Percentiles rank a stretch among this genome's conserved stretches.
Evolutionary conservation across 495 filamentous ascomycete species (phyloP).

Genomic region (Mycothermus thermophilus): DNA sequence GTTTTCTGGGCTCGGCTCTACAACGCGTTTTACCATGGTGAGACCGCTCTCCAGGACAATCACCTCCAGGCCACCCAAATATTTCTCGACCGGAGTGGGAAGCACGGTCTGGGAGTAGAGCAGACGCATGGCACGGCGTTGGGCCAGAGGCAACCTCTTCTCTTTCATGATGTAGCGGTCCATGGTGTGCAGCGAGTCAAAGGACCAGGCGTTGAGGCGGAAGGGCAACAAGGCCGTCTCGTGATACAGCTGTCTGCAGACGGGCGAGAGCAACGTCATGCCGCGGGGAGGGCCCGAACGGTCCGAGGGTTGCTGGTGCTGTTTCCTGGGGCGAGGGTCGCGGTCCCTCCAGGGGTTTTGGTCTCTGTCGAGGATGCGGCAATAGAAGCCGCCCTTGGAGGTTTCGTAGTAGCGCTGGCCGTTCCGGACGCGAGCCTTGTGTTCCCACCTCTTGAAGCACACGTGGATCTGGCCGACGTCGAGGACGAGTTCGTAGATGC

Average conservation of each 20-base stretch:
- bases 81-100: constrained; percentile 9
- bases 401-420: constrained; percentile 6
- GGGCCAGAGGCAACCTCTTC: constrained; percentile 12
- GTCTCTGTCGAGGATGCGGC: constrained; percentile 6
- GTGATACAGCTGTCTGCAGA: constrained; percentile 20
- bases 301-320: background rate
- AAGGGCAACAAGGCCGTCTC: constrained; percentile 20
- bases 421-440: constrained; percentile 2
- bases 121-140: constrained; percentile 15
- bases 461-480: constrained; percentile 21
- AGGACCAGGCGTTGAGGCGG: constrained; percentile 20
- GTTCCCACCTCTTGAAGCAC: constrained; percentile 12
- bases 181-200: constrained; percentile 14
- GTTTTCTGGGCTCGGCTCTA: constrained; percentile 2
- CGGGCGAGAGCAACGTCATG: constrained; percentile 17
- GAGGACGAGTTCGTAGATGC: constrained; percentile 24
- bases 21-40: constrained; percentile 5
- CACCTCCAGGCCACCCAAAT: constrained; percentile 12
- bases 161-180: constrained; percentile 18
- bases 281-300: constrained; percentile 8
- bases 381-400: constrained; percentile 14
- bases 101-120: constrained; percentile 10
- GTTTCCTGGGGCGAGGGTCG: background rate
- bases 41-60: constrained; percentile 8
- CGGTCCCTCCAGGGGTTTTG: constrained; percentile 12